Evolutionary conservation across 2,329 filamentous ascomycete genomes (phyloP).

Genomic region (Colletotrichum musicola): DNA sequence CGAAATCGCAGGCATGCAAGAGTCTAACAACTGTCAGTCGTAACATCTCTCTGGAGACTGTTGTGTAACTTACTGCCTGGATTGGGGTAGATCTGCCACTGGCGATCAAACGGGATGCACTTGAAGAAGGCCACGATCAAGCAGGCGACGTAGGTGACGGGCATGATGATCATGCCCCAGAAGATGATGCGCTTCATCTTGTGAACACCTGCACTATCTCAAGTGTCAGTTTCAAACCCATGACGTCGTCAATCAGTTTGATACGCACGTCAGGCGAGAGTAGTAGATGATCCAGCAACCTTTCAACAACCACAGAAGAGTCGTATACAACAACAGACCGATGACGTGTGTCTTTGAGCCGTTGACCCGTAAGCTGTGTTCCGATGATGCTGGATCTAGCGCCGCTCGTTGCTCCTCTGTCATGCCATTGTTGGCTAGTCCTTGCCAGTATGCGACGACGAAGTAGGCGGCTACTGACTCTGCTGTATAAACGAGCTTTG

Average conservation of each 20-base stretch:
- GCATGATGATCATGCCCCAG: constrained; percentile 24
- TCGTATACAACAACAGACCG: constrained; percentile 63
- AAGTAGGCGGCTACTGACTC: constrained; percentile 46
- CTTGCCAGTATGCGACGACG: constrained; percentile 55
- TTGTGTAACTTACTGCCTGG: neutral
- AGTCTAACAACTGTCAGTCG: constrained; percentile 6
- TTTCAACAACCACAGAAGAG: constrained; percentile 65
- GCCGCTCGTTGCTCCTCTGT: constrained; percentile 58
- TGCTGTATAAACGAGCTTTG: constrained; percentile 18
- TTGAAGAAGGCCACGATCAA: constrained; percentile 56
- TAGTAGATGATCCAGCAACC: constrained; percentile 65
- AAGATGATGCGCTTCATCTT: constrained; percentile 30
- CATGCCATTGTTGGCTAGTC: constrained; percentile 65
- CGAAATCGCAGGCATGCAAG: constrained; percentile 18
- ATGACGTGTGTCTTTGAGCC: constrained; percentile 66
- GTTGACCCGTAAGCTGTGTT: constrained; percentile 52
- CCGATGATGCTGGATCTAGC: constrained; percentile 51
- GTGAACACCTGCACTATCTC: constrained; percentile 11
- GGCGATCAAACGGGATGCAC: constrained; percentile 55
- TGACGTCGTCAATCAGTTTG: constrained; percentile 4
- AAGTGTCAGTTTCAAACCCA: neutral
- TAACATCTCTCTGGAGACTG: no score
- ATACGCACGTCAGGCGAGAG: constrained; percentile 58
- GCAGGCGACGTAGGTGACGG: constrained; percentile 21
- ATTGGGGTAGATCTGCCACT: constrained; percentile 62